phyloP scores from a whole-genome alignment of 805 yeast genomes.

The Ogataea saltuana region DNA sequence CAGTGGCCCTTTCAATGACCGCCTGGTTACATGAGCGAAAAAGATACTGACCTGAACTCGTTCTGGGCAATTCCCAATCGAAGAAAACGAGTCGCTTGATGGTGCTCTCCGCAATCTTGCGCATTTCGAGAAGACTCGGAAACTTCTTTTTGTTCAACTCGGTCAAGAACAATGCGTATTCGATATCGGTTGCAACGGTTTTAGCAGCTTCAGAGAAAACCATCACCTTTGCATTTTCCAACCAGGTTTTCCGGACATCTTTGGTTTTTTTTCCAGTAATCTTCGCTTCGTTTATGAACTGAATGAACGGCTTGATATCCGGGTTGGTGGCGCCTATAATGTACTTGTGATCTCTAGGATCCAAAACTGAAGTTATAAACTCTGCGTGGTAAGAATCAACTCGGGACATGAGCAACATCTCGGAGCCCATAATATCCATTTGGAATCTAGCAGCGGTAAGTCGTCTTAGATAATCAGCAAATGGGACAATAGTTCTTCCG shows the following conservation, averaged over 20 bases:
- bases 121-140: constrained; percentile 27
- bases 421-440: constrained; percentile 64
- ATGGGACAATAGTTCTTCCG: constrained; percentile 63
- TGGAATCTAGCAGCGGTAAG: constrained; percentile 59
- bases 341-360: constrained; percentile 57
- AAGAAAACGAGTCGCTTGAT: constrained; percentile 41
- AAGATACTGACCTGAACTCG: constrained; percentile 57
- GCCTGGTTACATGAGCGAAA: constrained; percentile 50
- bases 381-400: constrained; percentile 60
- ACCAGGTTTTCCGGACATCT: constrained; percentile 48
- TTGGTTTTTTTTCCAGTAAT: constrained; percentile 36
- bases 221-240: constrained; percentile 39
- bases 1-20: constrained; percentile 54
- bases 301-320: constrained; percentile 44
- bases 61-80: constrained; percentile 62
- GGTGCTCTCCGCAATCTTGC: constrained; percentile 18
- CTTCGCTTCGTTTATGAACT: constrained; percentile 46
- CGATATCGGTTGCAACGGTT: constrained; percentile 29
- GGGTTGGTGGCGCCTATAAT: constrained; percentile 47
- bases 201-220: constrained; percentile 55
- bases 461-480: constrained; percentile 54
- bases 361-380: constrained; percentile 51
- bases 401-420: constrained; percentile 59
- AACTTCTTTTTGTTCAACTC: constrained; percentile 16
- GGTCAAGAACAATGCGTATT: constrained; percentile 12